A percentile compares a stretch with the other conserved stretches of the same genome.
phyloP scores from a whole-genome alignment of 129 eudicot genomes.

The Escallonia herrerae region DNA sequence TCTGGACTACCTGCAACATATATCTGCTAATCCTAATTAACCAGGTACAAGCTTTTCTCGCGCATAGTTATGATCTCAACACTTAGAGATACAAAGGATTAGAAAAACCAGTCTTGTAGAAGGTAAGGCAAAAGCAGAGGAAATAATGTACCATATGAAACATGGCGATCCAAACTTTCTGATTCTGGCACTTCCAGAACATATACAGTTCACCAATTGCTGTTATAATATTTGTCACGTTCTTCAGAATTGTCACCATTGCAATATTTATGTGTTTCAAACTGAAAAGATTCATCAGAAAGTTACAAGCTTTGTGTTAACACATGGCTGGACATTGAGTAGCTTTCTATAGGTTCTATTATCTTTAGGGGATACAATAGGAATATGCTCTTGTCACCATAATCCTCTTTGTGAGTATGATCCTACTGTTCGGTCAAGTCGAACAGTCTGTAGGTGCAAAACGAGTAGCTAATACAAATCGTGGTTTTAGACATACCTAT shows the following conservation, averaged over 20 bases:
- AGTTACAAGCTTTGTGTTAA: neutral
- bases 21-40: neutral
- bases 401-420: neutral
- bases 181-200: constrained; percentile 66
- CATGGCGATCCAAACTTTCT: constrained; percentile 85
- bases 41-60: neutral
- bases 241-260: constrained; percentile 86
- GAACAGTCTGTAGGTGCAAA: neutral
- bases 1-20: neutral
- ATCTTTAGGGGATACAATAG: too few relatives aligned
- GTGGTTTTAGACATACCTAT: constrained; percentile 40
- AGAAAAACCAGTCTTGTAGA: neutral
- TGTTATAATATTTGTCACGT: constrained; percentile 72
- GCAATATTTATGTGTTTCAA: constrained; percentile 80
- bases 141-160: constrained; percentile 56
- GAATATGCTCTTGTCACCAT: neutral
- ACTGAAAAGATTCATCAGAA: constrained; percentile 43
- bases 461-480: neutral
- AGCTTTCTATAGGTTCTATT: too few relatives aligned
- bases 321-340: constrained; percentile 1
- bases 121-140: neutral
- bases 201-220: constrained; percentile 74
- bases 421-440: neutral
- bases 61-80: neutral
- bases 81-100: neutral